Evolutionary conservation across 768 basidiomycete species (phyloP).

Genomic region (Austroboletus eburneus): DNA sequence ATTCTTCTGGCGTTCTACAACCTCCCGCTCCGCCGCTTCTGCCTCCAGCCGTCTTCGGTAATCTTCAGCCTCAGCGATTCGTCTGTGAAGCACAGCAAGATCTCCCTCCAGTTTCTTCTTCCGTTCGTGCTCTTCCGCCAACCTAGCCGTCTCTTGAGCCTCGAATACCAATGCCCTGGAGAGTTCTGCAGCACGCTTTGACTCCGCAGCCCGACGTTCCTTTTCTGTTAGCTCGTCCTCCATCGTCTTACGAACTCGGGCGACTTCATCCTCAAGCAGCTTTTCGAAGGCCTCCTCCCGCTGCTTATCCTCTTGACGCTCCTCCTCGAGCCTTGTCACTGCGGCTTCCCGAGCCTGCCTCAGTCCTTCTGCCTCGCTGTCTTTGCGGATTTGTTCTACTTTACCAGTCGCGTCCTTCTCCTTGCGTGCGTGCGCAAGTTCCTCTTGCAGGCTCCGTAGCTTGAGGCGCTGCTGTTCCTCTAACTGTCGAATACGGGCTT

Average conservation of each 20-base stretch:
- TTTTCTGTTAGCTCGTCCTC: constrained; percentile 18
- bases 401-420: constrained; percentile 13
- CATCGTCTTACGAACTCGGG: constrained; percentile 21
- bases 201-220: constrained; percentile 22
- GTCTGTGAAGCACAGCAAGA: constrained; percentile 23
- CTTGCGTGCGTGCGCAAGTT: constrained; percentile 22
- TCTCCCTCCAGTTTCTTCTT: constrained; percentile 27
- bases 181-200: constrained; percentile 28
- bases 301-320: constrained; percentile 20
- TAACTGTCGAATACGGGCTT: constrained; percentile 21
- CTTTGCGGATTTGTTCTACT: constrained; percentile 16
- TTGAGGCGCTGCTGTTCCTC: constrained; percentile 27
- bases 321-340: constrained; percentile 22
- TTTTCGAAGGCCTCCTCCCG: constrained; percentile 23
- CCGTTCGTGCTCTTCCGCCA: constrained; percentile 29
- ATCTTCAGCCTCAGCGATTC: constrained; percentile 26
- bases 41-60: constrained; percentile 25
- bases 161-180: constrained; percentile 22
- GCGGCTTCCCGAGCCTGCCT: constrained; percentile 18
- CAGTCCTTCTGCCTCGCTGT: constrained; percentile 20
- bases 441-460: constrained; percentile 21
- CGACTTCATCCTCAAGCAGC: constrained; percentile 27
- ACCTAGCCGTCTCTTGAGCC: constrained; percentile 28
- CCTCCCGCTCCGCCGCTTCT: constrained; percentile 25
- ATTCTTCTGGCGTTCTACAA: constrained; percentile 25